Evolutionary conservation across 192 early-diverging fungal genomes (phyloP).

Genomic region (Helicostylum pulchrum): DNA sequence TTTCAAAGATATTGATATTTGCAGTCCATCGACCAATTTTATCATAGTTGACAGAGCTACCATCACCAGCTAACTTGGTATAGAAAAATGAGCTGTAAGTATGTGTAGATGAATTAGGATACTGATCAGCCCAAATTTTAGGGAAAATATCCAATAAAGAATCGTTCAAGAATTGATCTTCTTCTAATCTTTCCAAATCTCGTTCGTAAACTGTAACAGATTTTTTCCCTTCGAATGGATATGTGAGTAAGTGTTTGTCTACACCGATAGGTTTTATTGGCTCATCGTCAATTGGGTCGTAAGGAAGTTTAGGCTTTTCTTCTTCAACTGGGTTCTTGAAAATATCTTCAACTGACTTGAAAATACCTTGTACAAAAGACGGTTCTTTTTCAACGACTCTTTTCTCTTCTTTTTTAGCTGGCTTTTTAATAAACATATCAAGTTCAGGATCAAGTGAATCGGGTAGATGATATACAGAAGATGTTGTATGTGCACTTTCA

Average conservation of each 20-base stretch:
- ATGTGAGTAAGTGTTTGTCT: neutral
- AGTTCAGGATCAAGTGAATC: too few relatives aligned
- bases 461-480: too few relatives aligned
- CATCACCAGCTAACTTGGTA: neutral
- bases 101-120: neutral
- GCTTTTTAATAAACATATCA: too few relatives aligned
- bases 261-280: neutral
- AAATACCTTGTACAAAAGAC: too few relatives aligned
- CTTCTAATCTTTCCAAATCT: slow-evolving; percentile 2
- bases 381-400: too few relatives aligned
- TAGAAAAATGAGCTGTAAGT: slow-evolving; percentile 11
- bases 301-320: too few relatives aligned
- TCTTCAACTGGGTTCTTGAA: too few relatives aligned
- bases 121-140: slow-evolving; percentile 1
- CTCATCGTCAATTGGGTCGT: too few relatives aligned
- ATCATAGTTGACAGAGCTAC: neutral
- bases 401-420: too few relatives aligned
- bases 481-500: too few relatives aligned
- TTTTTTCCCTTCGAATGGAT: slow-evolving; percentile 4
- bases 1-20: neutral
- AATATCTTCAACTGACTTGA: too few relatives aligned
- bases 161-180: slow-evolving; percentile 7
- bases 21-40: slow-evolving; percentile 2
- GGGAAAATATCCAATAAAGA: slow-evolving; percentile 2
- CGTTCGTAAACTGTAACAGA: neutral